phyloP scores from a whole-genome alignment of 176 grass and related monocot species.

The sorghum (Sorghum bicolor) region Sorghum_bicolor_NCBIv3 NC_012873.2:53771501-53772000 shows the following conservation, averaged over 20 bases:
- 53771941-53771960: background rate
- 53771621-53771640: background rate
- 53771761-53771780: background rate
- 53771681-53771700: background rate
- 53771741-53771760: background rate
- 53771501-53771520: background rate
- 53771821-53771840: background rate
- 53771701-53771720: background rate
- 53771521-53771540: background rate
- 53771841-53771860: background rate
- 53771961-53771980: conserved; percentile 9
- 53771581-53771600: background rate
- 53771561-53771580: background rate
- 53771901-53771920: background rate
- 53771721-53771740: background rate
- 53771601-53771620: background rate
- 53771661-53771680: background rate
- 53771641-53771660: background rate
- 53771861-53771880: background rate
- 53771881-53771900: background rate
- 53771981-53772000: conserved; percentile 46
- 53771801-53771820: background rate
- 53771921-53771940: background rate
- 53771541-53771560: background rate
- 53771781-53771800: background rate